Evolutionary conservation across 345 rosid genomes (phyloP).

Genomic region (Schrenkiella parvula): DNA sequence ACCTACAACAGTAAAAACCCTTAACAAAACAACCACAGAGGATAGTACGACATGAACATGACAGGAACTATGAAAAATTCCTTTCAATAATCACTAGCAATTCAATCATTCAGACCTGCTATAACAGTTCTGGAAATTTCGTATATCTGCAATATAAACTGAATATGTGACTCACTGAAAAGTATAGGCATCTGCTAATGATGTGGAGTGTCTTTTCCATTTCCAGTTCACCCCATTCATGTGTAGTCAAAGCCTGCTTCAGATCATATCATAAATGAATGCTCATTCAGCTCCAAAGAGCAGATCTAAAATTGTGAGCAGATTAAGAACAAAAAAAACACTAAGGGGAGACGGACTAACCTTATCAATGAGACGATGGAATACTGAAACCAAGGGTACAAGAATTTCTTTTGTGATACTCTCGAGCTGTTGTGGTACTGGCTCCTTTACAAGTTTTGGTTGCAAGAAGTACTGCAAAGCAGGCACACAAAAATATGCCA

Average conservation of each 20-base stretch:
- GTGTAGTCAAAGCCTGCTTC: conserved; percentile 49
- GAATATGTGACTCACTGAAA: conserved; percentile 53
- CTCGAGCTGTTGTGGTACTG: conserved; percentile 77
- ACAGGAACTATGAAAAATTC: neutral
- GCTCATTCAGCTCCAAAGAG: conserved; percentile 1
- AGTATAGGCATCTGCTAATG: conserved; percentile 71
- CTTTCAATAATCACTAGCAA: neutral
- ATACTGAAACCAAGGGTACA: conserved; percentile 56
- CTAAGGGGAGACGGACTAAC: conserved; percentile 35
- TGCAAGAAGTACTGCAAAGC: conserved; percentile 66
- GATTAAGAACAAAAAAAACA: conserved; percentile 11
- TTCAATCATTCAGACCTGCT: no score
- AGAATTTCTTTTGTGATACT: conserved; percentile 60
- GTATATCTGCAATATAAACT: conserved; percentile 9
- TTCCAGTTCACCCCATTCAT: conserved; percentile 39
- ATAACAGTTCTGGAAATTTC: no score
- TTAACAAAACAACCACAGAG: conserved; percentile 30
- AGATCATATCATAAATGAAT: conserved; percentile 29
- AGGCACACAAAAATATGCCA: conserved; percentile 14
- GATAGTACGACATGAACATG: conserved; percentile 22
- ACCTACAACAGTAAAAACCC: conserved; percentile 48
- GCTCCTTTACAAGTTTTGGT: conserved; percentile 80
- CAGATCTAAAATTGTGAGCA: neutral
- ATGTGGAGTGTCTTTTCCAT: conserved; percentile 57
- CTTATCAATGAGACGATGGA: conserved; percentile 59